Base-by-base conservation (phyloP, 495 filamentous ascomycete genomes). In the Parachaetomium inaequale region DNA sequence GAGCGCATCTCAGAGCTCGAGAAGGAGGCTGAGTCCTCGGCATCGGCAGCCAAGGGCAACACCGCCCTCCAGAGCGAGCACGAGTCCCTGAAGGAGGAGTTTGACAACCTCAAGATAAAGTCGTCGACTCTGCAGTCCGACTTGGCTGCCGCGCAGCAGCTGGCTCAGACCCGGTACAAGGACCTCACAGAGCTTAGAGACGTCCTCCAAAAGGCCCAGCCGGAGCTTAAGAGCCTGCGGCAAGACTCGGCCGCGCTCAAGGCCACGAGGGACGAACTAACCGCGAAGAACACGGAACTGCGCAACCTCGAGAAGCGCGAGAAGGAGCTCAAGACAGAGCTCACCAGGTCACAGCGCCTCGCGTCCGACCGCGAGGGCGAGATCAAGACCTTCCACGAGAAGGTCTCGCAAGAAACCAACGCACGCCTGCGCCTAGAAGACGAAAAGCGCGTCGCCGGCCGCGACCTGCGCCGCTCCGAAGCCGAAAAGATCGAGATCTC, bases 121-220 rank as follows among this genome's bases (percentile, higher is more conserved):
- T 81, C 86, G 0, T 79, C 82, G 4, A 83, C 84, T 0, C 72
- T 97, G 11, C 86, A 95, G 63, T 91, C 87, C 3, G 93, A 98
- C 71, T 81, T 97, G 15, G 88, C 87, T 1, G 93, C 92, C 10
- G 88, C 92, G 0, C 82, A 97, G 67, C 86, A 95, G 70, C 78
- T 98, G 21, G 92, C 94, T 1, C 84, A 92, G 50, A 85, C 84
- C 29, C 82, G 95, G 10, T 98, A 91, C 76, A 96, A 93, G 69
- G 92, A 96, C 59, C 75, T 96, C 3, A 88, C 87, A 0, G 90
- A 96, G 40, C 74, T 94, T 47, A 78, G 87, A 32, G 86, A 90
- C 38, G 82, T 90, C 10, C 76, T 96, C 11, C 87, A 93, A 55
- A 96, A 93, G 68, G 78, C 87, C 11, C 91, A 97, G 64, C 90